Percentiles rank a stretch among this genome's conserved stretches.
Evolutionary conservation across 495 filamentous ascomycete genomes (phyloP).

Genomic region (Rostrohypoxylon terebratum): DNA sequence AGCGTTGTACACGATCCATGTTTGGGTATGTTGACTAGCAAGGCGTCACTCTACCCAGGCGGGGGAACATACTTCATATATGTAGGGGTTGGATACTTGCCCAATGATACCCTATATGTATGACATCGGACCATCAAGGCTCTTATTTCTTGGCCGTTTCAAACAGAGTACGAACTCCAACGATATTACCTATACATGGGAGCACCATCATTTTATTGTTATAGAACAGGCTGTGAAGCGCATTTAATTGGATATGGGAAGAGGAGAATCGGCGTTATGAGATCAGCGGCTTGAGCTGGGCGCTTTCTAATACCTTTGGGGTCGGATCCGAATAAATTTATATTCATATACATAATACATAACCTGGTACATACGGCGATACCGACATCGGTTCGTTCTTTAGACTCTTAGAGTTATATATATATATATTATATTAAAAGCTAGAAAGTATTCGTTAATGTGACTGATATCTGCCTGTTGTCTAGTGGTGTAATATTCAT

Average conservation of each 20-base stretch:
- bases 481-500: not conserved
- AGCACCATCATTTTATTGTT: conserved; percentile 1
- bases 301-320: not conserved
- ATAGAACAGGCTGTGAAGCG: conserved; percentile 36
- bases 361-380: conserved; percentile 24
- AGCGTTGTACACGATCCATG: conserved; percentile 4
- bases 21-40: not conserved
- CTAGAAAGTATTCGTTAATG: not conserved
- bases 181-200: conserved; percentile 8
- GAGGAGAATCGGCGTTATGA: conserved; percentile 5
- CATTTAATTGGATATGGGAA: conserved; percentile 9
- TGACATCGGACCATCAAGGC: conserved; percentile 34
- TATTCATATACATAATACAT: conserved; percentile 12
- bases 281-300: not conserved
- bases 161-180: not conserved
- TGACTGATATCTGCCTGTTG: not conserved
- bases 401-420: conserved; percentile 1
- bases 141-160: conserved; percentile 18
- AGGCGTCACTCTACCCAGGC: not conserved
- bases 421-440: not conserved
- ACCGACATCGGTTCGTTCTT: not conserved
- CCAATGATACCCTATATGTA: not conserved
- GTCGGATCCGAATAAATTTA: not conserved
- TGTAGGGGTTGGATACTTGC: not conserved
- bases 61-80: conserved; percentile 3